phyloP scores from a whole-genome alignment of 2,329 filamentous ascomycete genomes.

The Furcasterigmium furcatum region DNA sequence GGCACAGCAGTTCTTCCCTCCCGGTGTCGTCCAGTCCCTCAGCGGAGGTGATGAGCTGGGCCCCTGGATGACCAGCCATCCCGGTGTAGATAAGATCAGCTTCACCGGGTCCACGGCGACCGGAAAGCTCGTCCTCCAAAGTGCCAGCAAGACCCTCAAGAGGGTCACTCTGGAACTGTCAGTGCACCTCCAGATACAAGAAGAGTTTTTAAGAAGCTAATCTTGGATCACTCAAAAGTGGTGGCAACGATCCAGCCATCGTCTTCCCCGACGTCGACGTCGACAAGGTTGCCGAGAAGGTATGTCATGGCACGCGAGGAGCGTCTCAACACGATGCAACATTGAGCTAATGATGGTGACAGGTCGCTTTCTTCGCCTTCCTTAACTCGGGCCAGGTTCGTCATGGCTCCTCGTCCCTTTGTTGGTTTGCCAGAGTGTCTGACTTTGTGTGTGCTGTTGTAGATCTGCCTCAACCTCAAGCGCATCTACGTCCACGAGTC shows the following conservation, averaged over 20 bases:
- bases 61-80: conserved; percentile 48
- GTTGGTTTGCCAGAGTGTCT: no score
- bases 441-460: no score
- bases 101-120: conserved; percentile 56
- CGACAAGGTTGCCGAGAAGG: conserved; percentile 22
- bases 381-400: conserved; percentile 52
- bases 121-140: conserved; percentile 44
- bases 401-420: no score
- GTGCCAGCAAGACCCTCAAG: conserved; percentile 48
- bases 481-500: conserved; percentile 58
- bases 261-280: conserved; percentile 56
- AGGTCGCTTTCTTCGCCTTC: conserved; percentile 42
- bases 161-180: conserved; percentile 52
- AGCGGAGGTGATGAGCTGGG: conserved; percentile 53
- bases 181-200: conserved; percentile 25
- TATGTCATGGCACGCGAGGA: no score
- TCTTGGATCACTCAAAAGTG: no score
- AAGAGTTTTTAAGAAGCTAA: no score
- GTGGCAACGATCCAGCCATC: conserved; percentile 59
- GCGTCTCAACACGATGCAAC: no score
- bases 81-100: conserved; percentile 51
- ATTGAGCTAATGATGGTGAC: no score
- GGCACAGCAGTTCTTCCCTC: conserved; percentile 43
- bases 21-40: conserved; percentile 53
- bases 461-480: conserved; percentile 53